phyloP scores from a whole-genome alignment of 2,329 filamentous ascomycete genomes.

The Dryadomyces quercivorus region DNA sequence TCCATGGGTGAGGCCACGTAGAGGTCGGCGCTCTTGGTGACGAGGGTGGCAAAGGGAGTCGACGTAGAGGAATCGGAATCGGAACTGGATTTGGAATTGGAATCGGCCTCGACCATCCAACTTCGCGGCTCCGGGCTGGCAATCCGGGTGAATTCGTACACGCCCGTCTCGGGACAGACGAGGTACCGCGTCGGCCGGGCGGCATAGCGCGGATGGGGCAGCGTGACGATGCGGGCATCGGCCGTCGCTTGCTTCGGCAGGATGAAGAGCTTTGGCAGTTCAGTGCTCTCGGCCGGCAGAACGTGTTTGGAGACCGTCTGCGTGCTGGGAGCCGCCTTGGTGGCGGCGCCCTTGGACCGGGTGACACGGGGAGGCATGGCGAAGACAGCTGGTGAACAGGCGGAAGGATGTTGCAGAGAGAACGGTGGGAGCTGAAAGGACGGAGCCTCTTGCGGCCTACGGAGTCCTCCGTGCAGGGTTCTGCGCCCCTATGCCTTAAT shows the following conservation, averaged over 20 bases:
- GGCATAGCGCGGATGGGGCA: constrained; percentile 45
- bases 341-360: constrained; percentile 27
- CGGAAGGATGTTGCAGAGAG: background rate
- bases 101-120: constrained; percentile 39
- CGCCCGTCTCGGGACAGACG: constrained; percentile 46
- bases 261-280: constrained; percentile 45
- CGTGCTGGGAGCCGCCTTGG: constrained; percentile 15
- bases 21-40: constrained; percentile 60
- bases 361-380: constrained; percentile 19
- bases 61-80: constrained; percentile 1
- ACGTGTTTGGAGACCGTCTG: constrained; percentile 26
- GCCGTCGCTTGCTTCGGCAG: constrained; percentile 41
- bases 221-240: constrained; percentile 45
- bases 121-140: constrained; percentile 43
- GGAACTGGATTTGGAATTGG: no score
- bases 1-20: constrained; percentile 77
- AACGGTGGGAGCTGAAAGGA: no score
- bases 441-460: no score
- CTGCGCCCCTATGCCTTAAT: background rate
- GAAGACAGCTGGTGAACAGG: no score
- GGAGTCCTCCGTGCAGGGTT: background rate
- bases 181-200: constrained; percentile 45
- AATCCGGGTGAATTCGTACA: constrained; percentile 54
- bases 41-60: constrained; percentile 17
- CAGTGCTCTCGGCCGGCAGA: constrained; percentile 26